Percentiles rank a stretch among this genome's conserved stretches.
Evolutionary conservation across 192 early-diverging fungal genomes (phyloP).

Genomic region (Backusella tuberculispora): DNA sequence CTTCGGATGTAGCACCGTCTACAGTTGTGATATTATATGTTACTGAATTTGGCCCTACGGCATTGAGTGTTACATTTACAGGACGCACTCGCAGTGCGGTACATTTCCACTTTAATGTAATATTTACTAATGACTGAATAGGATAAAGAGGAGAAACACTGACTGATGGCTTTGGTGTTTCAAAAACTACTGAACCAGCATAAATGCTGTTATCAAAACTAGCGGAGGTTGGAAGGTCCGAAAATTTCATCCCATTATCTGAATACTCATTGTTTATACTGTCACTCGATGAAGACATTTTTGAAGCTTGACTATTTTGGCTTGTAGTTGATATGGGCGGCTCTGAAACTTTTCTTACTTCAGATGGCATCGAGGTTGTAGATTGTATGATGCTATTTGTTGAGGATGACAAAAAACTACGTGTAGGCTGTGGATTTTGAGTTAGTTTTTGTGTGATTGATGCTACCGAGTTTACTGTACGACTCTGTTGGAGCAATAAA

Average conservation of each 20-base stretch:
- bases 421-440: background rate
- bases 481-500: background rate
- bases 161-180: slow-evolving; percentile 29
- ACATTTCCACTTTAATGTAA: slow-evolving; percentile 41
- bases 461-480: background rate
- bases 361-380: background rate
- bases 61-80: slow-evolving; percentile 30
- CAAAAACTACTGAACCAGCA: slow-evolving; percentile 28
- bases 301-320: background rate
- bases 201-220: slow-evolving; percentile 26
- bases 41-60: slow-evolving; percentile 27
- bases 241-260: background rate
- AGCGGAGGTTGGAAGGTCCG: slow-evolving; percentile 34
- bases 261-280: background rate
- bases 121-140: slow-evolving; percentile 27
- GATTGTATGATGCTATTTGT: background rate
- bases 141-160: slow-evolving; percentile 35
- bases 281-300: background rate
- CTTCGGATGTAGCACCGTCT: slow-evolving; percentile 30
- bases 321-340: background rate
- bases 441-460: background rate
- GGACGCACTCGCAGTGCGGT: slow-evolving; percentile 36
- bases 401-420: background rate
- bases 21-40: slow-evolving; percentile 32
- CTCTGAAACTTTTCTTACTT: background rate